phyloP scores from a whole-genome alignment of 106 monocot species.

The Dendrobium officinale region DNA sequence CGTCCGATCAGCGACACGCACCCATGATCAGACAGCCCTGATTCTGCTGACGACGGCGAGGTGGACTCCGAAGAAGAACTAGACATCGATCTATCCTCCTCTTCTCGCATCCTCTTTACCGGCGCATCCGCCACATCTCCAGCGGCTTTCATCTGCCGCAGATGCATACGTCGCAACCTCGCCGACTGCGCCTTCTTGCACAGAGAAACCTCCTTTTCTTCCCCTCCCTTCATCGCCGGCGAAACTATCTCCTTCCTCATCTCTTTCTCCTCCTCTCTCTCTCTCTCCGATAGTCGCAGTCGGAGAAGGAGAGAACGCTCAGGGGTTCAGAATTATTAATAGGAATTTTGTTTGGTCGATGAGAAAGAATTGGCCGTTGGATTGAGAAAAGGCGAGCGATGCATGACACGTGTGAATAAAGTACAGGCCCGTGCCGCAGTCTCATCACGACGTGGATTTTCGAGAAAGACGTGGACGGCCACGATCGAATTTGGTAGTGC shows the following conservation, averaged over 20 bases:
- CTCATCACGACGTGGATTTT: conserved; percentile 10
- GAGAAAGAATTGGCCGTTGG: conserved; percentile 1
- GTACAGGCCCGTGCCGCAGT: neutral
- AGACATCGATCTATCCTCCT: neutral
- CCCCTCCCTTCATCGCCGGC: neutral
- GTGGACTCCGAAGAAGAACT: neutral
- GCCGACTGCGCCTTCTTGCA: neutral
- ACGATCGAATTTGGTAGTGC: neutral
- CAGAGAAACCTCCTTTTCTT: neutral
- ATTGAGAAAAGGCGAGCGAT: neutral
- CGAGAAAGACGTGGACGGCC: conserved; percentile 13
- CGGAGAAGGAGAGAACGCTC: neutral
- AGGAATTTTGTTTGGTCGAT: neutral
- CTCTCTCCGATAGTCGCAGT: neutral
- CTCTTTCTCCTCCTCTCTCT: neutral
- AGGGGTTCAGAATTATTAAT: neutral
- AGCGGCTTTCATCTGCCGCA: neutral
- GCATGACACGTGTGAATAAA: neutral
- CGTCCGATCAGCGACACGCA: conserved; percentile 43
- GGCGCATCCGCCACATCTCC: neutral
- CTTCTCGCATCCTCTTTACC: neutral
- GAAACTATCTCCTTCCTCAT: neutral
- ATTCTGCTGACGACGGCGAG: neutral
- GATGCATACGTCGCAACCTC: neutral
- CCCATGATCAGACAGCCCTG: conserved; percentile 8